Evolutionary conservation across 345 rosid genomes (phyloP).

Genomic region (Eutrema japonicum): DNA sequence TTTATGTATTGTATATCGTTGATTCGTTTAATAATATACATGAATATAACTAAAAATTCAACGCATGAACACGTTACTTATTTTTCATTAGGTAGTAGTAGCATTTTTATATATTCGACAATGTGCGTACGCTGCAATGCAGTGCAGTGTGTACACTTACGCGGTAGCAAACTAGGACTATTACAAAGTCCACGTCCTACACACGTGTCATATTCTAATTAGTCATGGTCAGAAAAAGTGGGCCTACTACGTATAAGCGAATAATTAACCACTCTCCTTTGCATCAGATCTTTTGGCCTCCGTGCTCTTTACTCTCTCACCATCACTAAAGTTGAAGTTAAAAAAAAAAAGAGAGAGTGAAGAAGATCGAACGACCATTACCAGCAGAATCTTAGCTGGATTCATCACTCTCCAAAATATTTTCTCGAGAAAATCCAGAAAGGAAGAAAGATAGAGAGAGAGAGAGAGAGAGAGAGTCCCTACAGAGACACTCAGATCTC

Average conservation of each 20-base stretch:
- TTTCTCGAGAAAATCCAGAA: conserved; percentile 27
- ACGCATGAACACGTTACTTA: too few species aligned
- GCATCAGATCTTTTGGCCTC: conserved; percentile 32
- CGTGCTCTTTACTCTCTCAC: conserved; percentile 30
- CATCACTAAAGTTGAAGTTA: conserved; percentile 13
- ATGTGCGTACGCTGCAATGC: conserved; percentile 14
- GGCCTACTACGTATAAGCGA: conserved; percentile 32
- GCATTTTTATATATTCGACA: conserved; percentile 10
- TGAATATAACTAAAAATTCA: too few species aligned
- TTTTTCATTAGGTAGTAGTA: too few species aligned
- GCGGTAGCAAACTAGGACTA: conserved; percentile 24
- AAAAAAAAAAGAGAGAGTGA: conserved; percentile 3
- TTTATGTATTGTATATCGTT: too few species aligned
- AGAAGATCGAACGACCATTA: conserved; percentile 37
- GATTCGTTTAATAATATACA: too few species aligned
- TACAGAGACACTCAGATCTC: conserved; percentile 23
- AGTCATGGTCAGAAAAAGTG: conserved; percentile 1
- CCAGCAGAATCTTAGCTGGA: conserved; percentile 90
- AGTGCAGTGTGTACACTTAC: conserved; percentile 26
- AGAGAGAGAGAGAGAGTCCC: conserved; percentile 10
- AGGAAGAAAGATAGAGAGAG: conserved; percentile 10
- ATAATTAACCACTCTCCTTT: conserved; percentile 35
- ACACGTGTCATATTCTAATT: conserved; percentile 24
- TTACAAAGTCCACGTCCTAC: conserved; percentile 38
- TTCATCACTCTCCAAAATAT: conserved; percentile 28